Evolutionary conservation across 2,329 filamentous ascomycete species (phyloP).

Genomic region (Tolypocladium paradoxum): DNA sequence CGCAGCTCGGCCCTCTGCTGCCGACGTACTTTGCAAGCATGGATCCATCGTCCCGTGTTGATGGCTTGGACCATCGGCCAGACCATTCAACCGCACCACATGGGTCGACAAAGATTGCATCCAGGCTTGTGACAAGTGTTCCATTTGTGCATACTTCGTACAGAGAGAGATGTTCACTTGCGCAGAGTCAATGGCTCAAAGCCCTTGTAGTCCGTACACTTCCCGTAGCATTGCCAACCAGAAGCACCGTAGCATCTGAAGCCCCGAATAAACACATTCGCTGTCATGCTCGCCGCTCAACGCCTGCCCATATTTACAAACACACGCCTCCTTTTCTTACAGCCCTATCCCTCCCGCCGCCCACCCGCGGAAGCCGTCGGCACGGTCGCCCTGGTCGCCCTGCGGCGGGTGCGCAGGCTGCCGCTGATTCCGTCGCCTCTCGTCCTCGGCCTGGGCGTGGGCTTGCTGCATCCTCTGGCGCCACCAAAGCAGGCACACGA

Average conservation of each 20-base stretch:
- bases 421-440: slow-evolving; percentile 20
- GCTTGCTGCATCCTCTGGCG: slow-evolving; percentile 58
- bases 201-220: too few relatives aligned
- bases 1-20: neutral
- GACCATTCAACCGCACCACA: neutral
- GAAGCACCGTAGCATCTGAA: neutral
- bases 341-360: slow-evolving; percentile 24
- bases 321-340: slow-evolving; percentile 8
- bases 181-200: neutral
- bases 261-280: neutral
- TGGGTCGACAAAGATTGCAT: neutral
- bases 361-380: slow-evolving; percentile 22
- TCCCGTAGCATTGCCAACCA: neutral
- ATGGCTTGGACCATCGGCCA: too few relatives aligned
- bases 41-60: too few relatives aligned
- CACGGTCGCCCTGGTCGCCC: slow-evolving; percentile 8
- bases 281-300: slow-evolving; percentile 9
- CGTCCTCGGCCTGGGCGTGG: slow-evolving; percentile 26
- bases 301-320: slow-evolving; percentile 9
- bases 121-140: neutral
- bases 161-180: too few relatives aligned
- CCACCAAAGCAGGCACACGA: slow-evolving; percentile 75
- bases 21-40: too few relatives aligned
- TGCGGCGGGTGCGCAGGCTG: slow-evolving; percentile 13
- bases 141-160: neutral